These are phyloP conservation scores for Phytopythium ostracodes DNA, from an alignment of 352 stramenopile genomes.

Conservation along the genomic window DNA sequence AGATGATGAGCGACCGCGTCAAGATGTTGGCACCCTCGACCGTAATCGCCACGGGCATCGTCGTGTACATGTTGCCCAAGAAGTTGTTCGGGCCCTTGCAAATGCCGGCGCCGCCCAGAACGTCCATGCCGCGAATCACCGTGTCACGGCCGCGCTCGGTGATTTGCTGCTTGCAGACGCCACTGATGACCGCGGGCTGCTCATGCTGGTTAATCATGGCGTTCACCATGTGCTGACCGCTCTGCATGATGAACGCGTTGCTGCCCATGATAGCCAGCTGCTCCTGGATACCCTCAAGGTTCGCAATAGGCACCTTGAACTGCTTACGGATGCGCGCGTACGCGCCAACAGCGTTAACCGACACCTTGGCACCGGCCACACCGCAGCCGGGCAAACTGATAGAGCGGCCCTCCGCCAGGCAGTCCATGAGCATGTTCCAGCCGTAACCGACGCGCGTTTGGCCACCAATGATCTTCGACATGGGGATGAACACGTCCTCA, in stretches of 20 bases:
- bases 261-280: constrained; percentile 92
- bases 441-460: constrained; percentile 95
- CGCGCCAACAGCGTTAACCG: constrained; percentile 92
- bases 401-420: constrained; percentile 95
- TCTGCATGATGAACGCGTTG: constrained; percentile 94
- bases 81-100: constrained; percentile 97
- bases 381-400: constrained; percentile 95
- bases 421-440: constrained; percentile 99
- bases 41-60: constrained; percentile 96
- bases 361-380: constrained; percentile 88
- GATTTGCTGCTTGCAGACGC: constrained; percentile 99
- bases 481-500: constrained; percentile 97
- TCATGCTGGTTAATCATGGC: constrained; percentile 99
- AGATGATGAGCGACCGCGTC: constrained; percentile 97
- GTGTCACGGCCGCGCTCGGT: constrained; percentile 94
- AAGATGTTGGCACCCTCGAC: constrained; percentile 98
- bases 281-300: constrained; percentile 98
- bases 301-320: constrained; percentile 98
- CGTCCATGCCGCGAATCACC: constrained; percentile 97
- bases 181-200: constrained; percentile 96
- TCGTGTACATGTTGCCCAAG: constrained; percentile 95
- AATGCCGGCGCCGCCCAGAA: constrained; percentile 96
- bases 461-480: constrained; percentile 96
- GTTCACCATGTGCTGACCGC: constrained; percentile 97
- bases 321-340: constrained; percentile 97